phyloP scores from a whole-genome alignment of 495 filamentous ascomycete genomes.

The Venustampulla echinocandica region DNA sequence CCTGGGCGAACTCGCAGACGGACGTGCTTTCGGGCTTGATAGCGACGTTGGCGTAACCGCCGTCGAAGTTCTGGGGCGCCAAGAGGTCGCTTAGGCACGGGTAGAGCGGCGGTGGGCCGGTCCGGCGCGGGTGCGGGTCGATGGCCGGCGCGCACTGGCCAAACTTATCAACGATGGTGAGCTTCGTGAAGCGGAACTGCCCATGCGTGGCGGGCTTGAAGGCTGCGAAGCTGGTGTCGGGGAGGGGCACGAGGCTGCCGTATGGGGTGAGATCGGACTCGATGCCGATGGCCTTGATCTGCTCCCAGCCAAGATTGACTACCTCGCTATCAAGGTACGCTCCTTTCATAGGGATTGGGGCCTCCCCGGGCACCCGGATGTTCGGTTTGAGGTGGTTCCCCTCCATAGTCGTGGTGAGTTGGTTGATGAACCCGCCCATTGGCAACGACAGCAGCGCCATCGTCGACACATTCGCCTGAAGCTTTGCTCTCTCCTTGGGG shows the following conservation, averaged over 20 bases:
- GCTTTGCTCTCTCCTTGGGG: not conserved
- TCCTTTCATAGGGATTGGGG: not conserved
- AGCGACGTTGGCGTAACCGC: not conserved
- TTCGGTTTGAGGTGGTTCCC: slow-evolving; percentile 40
- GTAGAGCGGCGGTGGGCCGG: slow-evolving; percentile 25
- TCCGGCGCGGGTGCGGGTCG: slow-evolving; percentile 8
- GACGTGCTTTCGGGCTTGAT: slow-evolving; percentile 9
- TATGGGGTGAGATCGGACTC: slow-evolving; percentile 8
- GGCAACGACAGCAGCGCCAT: slow-evolving; percentile 33
- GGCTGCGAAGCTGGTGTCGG: not conserved
- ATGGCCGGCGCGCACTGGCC: slow-evolving; percentile 31
- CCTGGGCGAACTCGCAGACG: slow-evolving; percentile 33
- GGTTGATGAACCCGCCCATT: slow-evolving; percentile 33
- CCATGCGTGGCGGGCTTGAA: slow-evolving; percentile 43
- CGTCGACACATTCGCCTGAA: slow-evolving; percentile 21
- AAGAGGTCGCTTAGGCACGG: slow-evolving; percentile 20
- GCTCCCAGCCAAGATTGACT: not conserved
- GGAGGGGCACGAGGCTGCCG: not conserved
- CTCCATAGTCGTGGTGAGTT: slow-evolving; percentile 32
- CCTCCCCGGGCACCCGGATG: slow-evolving; percentile 8
- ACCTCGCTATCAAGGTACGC: not conserved
- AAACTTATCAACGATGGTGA: slow-evolving; percentile 49
- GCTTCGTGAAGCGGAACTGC: slow-evolving; percentile 33
- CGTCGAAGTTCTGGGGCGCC: not conserved
- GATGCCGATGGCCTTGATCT: not conserved